Evolutionary conservation across 495 filamentous ascomycete genomes (phyloP).

Genomic region (Aspergillus sparsus): DNA sequence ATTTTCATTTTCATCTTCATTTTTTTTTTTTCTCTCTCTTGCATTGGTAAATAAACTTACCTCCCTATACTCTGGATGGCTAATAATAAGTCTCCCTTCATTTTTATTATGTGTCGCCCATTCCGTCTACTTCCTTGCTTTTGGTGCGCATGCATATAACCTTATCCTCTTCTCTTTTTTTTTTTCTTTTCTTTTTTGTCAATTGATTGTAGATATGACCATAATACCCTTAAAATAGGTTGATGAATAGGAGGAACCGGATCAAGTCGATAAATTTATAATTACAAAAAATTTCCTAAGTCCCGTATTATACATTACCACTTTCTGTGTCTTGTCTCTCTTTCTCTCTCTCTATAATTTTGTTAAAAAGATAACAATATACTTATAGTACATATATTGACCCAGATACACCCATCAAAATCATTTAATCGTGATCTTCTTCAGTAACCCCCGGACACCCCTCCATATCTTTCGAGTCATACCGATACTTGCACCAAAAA

Average conservation of each 20-base stretch:
- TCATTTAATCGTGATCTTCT: conserved; percentile 80
- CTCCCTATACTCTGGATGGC: too few species aligned
- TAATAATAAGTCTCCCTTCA: too few species aligned
- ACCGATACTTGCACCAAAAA: conserved; percentile 93
- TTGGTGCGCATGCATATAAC: too few species aligned
- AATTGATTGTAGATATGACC: conserved; percentile 18
- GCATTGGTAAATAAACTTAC: too few species aligned
- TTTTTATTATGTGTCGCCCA: too few species aligned
- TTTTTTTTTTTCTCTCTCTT: background rate
- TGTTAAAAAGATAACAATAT: background rate
- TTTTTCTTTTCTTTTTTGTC: background rate
- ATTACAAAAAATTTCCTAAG: background rate
- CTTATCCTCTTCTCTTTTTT: too few species aligned
- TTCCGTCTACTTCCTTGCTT: too few species aligned
- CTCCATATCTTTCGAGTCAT: conserved; percentile 69
- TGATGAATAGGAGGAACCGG: conserved; percentile 1
- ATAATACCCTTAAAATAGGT: conserved; percentile 19
- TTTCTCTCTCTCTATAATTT: too few species aligned
- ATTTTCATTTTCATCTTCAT: too few species aligned
- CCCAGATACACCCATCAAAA: background rate
- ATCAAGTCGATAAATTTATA: background rate
- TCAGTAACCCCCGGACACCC: conserved; percentile 89
- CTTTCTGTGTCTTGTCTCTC: too few species aligned
- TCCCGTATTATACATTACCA: background rate
- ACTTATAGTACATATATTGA: conserved; percentile 10